Conservation (phyloP, 2,329 filamentous ascomycete genomes). For the Epichloe amarillans region DNA sequence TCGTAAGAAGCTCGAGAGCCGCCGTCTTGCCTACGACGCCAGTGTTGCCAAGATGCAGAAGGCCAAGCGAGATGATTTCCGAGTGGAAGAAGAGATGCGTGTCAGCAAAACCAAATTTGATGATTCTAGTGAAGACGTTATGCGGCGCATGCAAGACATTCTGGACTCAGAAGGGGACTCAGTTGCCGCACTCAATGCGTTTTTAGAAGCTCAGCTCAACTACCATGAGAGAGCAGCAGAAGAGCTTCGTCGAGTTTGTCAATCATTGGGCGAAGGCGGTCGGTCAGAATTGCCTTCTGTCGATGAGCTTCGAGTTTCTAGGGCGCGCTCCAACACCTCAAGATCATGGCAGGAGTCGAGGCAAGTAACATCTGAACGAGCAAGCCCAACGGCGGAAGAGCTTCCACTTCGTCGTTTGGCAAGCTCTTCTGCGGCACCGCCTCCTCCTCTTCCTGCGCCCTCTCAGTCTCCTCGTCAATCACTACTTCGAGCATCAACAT, state of each 20-base stretch:
- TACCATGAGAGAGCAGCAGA: slow-evolving; percentile 88
- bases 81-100: slow-evolving; percentile 83
- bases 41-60: slow-evolving; percentile 85
- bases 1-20: slow-evolving; percentile 86
- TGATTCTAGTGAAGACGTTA: slow-evolving; percentile 84
- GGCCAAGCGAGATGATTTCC: slow-evolving; percentile 84
- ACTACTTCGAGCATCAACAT: slow-evolving; percentile 1
- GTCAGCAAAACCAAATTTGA: slow-evolving; percentile 92
- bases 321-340: slow-evolving; percentile 35
- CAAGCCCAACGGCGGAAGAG: slow-evolving; percentile 19
- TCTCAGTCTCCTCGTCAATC: slow-evolving; percentile 11
- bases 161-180: slow-evolving; percentile 81
- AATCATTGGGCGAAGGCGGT: slow-evolving; percentile 27
- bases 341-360: slow-evolving; percentile 26
- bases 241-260: slow-evolving; percentile 49
- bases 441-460: slow-evolving; percentile 22
- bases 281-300: slow-evolving; percentile 5
- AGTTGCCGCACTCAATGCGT: slow-evolving; percentile 62
- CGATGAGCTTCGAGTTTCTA: slow-evolving; percentile 14
- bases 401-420: slow-evolving; percentile 30
- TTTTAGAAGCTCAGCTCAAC: slow-evolving; percentile 78
- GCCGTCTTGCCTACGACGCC: slow-evolving; percentile 81
- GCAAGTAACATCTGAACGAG: not conserved
- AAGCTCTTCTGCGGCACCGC: slow-evolving; percentile 15
- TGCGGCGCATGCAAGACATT: slow-evolving; percentile 89